Evolutionary conservation across 441 rosid species (phyloP).

Genomic region (Euphorbia schlechtendalii): DNA sequence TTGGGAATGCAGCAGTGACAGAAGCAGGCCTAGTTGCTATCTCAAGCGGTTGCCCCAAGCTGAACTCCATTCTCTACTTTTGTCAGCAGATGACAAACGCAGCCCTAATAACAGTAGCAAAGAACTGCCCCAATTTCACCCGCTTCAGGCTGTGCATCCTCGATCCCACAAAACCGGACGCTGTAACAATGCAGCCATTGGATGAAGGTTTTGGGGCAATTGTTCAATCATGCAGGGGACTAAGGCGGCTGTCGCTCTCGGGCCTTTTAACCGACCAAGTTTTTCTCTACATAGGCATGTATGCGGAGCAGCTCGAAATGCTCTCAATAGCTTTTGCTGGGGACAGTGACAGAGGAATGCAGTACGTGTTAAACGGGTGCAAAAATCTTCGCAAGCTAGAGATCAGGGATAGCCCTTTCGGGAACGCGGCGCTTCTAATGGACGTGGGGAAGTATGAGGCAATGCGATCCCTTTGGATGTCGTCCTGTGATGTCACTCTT

Average conservation of each 20-base stretch:
- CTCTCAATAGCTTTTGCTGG: constrained; percentile 93
- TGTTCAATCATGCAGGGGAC: constrained; percentile 61
- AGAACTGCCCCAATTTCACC: constrained; percentile 67
- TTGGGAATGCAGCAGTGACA: constrained; percentile 61
- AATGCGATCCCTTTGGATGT: constrained; percentile 99
- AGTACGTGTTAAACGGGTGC: constrained; percentile 73
- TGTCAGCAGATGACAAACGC: constrained; percentile 94
- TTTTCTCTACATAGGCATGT: constrained; percentile 74
- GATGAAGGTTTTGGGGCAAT: constrained; percentile 98
- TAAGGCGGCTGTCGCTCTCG: constrained; percentile 63
- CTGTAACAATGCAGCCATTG: constrained; percentile 56
- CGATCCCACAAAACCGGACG: constrained; percentile 72
- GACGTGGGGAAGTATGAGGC: constrained; percentile 88
- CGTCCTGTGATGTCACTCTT: constrained; percentile 77
- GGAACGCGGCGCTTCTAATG: constrained; percentile 66
- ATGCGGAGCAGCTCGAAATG: constrained; percentile 81
- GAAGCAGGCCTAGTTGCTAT: constrained; percentile 84
- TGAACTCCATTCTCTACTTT: constrained; percentile 77
- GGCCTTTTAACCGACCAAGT: constrained; percentile 77
- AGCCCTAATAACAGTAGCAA: constrained; percentile 79
- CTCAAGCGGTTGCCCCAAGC: constrained; percentile 79
- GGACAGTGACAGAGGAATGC: constrained; percentile 73
- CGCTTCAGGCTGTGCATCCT: constrained; percentile 79
- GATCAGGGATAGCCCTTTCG: constrained; percentile 80
- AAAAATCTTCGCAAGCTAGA: constrained; percentile 79